Evolutionary conservation across 2,329 filamentous ascomycete genomes (phyloP).

Genomic region (Geosmithia putterillii): DNA sequence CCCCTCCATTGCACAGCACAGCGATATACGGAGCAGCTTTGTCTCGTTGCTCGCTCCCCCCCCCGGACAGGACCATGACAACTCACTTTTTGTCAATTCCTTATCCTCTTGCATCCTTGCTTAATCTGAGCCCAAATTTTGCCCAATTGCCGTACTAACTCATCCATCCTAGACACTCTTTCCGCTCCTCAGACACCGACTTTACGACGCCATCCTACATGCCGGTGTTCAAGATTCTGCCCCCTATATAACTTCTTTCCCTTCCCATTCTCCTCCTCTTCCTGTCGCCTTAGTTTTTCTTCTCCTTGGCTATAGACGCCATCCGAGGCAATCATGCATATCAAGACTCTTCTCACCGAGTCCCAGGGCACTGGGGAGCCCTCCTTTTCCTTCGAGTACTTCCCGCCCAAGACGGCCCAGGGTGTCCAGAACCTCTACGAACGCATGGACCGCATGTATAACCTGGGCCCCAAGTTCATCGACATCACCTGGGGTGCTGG

Average conservation of each 20-base stretch:
- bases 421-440: constrained; percentile 99
- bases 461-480: constrained; percentile 86
- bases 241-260: not conserved
- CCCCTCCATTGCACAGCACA: not conserved
- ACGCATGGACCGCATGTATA: constrained; percentile 98
- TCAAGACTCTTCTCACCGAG: constrained; percentile 80
- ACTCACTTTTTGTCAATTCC: not conserved
- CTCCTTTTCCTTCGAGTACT: constrained; percentile 98
- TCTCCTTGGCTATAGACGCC: not conserved
- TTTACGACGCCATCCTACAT: not conserved
- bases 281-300: not conserved
- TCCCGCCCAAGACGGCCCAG: constrained; percentile 92
- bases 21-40: not conserved
- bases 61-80: not conserved
- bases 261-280: not conserved
- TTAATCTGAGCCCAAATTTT: not conserved
- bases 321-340: constrained; percentile 60
- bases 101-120: not conserved
- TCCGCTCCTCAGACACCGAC: not conserved
- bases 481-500: constrained; percentile 98
- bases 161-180: not conserved
- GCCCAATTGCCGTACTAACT: not conserved
- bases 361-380: constrained; percentile 67
- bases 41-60: not conserved
- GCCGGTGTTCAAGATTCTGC: not conserved